These are phyloP conservation scores for Teratosphaeria zuluensis DNA, from an alignment of 2,329 filamentous ascomycete species.

Conservation along the genomic window DNA sequence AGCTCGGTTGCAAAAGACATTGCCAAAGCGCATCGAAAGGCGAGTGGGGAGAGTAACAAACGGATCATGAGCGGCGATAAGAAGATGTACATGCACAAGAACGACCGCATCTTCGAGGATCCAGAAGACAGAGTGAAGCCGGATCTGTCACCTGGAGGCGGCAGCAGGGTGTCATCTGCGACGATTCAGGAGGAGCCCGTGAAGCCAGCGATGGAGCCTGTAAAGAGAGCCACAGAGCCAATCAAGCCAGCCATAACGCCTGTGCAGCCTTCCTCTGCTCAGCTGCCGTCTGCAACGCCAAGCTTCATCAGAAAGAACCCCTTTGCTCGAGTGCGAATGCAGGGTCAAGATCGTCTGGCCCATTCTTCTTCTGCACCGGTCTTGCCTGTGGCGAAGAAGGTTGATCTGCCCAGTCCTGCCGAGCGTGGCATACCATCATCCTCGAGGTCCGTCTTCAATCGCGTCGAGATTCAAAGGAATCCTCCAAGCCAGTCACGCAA, in stretches of 20 bases:
- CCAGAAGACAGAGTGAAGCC: constrained; percentile 21
- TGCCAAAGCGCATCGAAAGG: constrained; percentile 33
- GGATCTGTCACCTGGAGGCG: background rate
- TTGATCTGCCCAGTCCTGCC: background rate
- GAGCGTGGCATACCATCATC: background rate
- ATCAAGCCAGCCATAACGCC: constrained; percentile 17
- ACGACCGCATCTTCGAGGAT: constrained; percentile 84
- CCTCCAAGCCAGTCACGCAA: constrained; percentile 75
- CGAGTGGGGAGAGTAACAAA: constrained; percentile 51
- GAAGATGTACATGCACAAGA: constrained; percentile 56
- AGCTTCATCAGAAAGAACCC: constrained; percentile 53
- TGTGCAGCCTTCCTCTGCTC: constrained; percentile 14
- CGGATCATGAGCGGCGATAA: constrained; percentile 62
- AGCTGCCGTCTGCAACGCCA: constrained; percentile 7
- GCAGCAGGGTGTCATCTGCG: background rate
- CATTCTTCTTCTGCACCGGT: constrained; percentile 36
- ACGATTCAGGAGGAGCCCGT: background rate
- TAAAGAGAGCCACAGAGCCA: constrained; percentile 10
- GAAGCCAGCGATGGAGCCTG: constrained; percentile 14
- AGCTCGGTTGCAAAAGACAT: constrained; percentile 26
- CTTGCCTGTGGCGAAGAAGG: constrained; percentile 15
- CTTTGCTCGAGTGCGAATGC: constrained; percentile 52
- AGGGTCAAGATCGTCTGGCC: constrained; percentile 33
- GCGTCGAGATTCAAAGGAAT: constrained; percentile 73
- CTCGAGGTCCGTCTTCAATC: constrained; percentile 26